phyloP scores from a whole-genome alignment of 495 filamentous ascomycete genomes.

The Evernia prunastri region DNA sequence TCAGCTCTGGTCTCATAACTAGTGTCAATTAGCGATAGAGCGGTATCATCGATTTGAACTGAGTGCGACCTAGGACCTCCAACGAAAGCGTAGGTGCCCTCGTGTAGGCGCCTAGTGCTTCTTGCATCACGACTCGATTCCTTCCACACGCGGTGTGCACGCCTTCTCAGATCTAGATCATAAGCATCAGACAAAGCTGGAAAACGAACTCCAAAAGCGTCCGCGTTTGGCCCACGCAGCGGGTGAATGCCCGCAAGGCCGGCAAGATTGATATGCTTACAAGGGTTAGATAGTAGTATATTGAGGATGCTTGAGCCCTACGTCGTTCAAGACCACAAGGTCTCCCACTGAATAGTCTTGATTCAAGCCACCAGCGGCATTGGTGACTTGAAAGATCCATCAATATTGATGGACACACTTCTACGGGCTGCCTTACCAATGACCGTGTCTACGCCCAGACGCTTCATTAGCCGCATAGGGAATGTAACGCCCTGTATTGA shows the following conservation, averaged over 20 bases:
- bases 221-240: constrained; percentile 62
- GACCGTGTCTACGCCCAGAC: constrained; percentile 58
- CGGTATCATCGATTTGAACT: background rate
- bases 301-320: constrained; percentile 28
- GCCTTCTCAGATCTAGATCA: constrained; percentile 58
- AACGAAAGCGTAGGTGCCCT: constrained; percentile 72
- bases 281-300: constrained; percentile 27
- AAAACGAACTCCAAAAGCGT: constrained; percentile 64
- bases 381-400: constrained; percentile 51
- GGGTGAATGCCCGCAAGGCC: constrained; percentile 64
- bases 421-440: constrained; percentile 40
- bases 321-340: constrained; percentile 67
- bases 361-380: constrained; percentile 71
- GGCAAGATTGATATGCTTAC: constrained; percentile 65
- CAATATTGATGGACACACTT: background rate
- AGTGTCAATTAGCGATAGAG: constrained; percentile 13
- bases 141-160: constrained; percentile 56
- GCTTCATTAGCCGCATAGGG: constrained; percentile 62
- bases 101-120: constrained; percentile 50
- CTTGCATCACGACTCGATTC: constrained; percentile 34
- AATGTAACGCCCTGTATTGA: constrained; percentile 62
- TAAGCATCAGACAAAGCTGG: constrained; percentile 71
- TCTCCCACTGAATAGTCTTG: constrained; percentile 63
- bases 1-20: constrained; percentile 74
- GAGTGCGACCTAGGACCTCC: constrained; percentile 57